A percentile compares a stretch with the other conserved stretches of the same genome.
phyloP scores from a whole-genome alignment of 257 asterid genomes.

The Lavandula angustifolia region DNA sequence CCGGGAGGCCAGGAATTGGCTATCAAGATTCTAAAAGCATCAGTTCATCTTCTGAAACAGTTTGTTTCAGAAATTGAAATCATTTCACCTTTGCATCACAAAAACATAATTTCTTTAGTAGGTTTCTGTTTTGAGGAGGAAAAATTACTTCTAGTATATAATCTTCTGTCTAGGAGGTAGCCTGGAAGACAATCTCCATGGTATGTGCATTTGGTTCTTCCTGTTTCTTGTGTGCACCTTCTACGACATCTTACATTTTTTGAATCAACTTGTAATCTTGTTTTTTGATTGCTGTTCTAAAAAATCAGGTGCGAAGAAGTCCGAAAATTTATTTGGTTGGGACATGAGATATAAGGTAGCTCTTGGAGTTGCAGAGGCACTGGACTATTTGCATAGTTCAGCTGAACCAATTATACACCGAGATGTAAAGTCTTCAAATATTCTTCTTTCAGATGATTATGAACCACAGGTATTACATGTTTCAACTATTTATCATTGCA shows the following conservation, averaged over 20 bases:
- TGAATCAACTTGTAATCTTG: conserved; percentile 15
- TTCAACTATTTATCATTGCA: conserved; percentile 13
- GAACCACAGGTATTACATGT: conserved; percentile 68
- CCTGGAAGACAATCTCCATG: conserved; percentile 89
- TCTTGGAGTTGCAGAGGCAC: conserved; percentile 87
- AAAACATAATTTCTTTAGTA: conserved; percentile 62
- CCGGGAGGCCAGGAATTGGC: conserved; percentile 71
- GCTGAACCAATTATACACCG: conserved; percentile 71
- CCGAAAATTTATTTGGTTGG: conserved; percentile 54
- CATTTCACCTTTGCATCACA: conserved; percentile 65
- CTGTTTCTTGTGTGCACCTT: conserved; percentile 18
- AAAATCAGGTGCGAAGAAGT: conserved; percentile 48
- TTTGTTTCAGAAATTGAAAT: conserved; percentile 82
- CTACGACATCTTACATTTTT: not conserved
- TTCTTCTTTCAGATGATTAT: conserved; percentile 79
- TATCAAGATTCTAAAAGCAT: conserved; percentile 75
- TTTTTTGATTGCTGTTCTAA: conserved; percentile 25
- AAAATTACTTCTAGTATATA: conserved; percentile 68
- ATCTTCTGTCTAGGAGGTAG: conserved; percentile 85
- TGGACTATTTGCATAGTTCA: conserved; percentile 64
- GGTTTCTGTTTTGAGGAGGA: conserved; percentile 80
- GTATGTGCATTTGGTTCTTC: conserved; percentile 41
- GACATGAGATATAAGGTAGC: conserved; percentile 81
- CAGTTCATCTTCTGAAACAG: conserved; percentile 62
- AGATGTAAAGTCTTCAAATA: conserved; percentile 93